Base-by-base conservation (phyloP, 2,329 filamentous ascomycete species). In the Graphiopsis chlorocephala region DNA sequence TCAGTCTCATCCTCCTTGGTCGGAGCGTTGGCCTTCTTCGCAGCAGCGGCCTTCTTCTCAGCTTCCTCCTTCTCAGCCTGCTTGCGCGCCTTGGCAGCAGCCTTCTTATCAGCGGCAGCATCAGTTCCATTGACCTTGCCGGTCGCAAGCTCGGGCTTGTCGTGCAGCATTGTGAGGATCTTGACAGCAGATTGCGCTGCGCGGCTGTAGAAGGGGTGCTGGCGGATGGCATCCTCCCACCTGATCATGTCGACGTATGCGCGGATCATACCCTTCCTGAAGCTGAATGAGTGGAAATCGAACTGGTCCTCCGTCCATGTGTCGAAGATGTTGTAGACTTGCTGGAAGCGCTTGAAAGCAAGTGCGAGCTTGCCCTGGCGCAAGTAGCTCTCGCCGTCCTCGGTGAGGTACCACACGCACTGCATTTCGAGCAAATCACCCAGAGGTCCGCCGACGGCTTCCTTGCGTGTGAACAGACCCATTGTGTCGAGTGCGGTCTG, bases 271-370 rank as follows among this genome's bases (percentile, higher is more conserved):
- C 96, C 96, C 78, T 98, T 99, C 23, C 95, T 85, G n/a, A 99
- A 82, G 23, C 93, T 97, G 79, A 99, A 99, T 76, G 88, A 92
- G 83, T 99, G 96, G 82, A 99, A 99, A 77, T 99, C 95, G 73
- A 98, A 97, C 74, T 99, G 95, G 72, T 99, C 95, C 76, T 99
- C 96, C 75, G 96, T 90, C 95, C 95, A 99, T 23, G 92, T 88
- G 70, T 98, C 94, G 73, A 99, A 99, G 69, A 99, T 96, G 78
- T 91, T 92, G 76, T 90, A 89, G 64, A 99, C 86, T 25, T 91
- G 84, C 69, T 93, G 91, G 78, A 97, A 94, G 58, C 96, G 88
- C 82, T 99, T 99, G 61, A 99, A 83, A 0, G 96, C 94, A 65
- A 97, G 84, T 4, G 90, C 92, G 55, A 91, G 81, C 71, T 96